phyloP scores from a whole-genome alignment of 2,329 filamentous ascomycete species.

The Lachnum nothofagi region DNA sequence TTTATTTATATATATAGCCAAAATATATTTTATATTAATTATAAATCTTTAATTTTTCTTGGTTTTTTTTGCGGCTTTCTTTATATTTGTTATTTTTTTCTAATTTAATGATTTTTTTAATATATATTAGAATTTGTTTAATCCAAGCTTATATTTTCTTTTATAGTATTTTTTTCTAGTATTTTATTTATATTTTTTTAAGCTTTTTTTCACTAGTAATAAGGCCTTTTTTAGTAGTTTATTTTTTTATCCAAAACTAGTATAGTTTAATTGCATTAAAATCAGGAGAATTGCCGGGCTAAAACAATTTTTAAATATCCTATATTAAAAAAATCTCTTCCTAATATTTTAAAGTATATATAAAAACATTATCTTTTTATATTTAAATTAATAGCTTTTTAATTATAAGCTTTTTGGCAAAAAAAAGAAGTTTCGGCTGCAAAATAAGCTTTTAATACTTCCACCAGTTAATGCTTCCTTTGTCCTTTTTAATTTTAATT shows the following conservation, averaged over 20 bases:
- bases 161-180: too few species aligned
- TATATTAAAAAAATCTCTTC: background rate
- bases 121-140: background rate
- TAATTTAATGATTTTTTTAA: background rate
- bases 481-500: background rate
- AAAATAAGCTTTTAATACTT: conserved; percentile 5
- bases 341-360: background rate
- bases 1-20: too few species aligned
- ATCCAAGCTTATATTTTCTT: conserved; percentile 18
- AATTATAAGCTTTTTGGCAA: background rate
- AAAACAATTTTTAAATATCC: background rate
- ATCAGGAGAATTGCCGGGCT: conserved; percentile 21
- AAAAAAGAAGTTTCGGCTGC: background rate
- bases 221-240: conserved; percentile 14
- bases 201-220: conserved; percentile 9
- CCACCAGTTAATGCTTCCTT: conserved; percentile 3
- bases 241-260: conserved; percentile 22
- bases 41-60: background rate
- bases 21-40: too few species aligned
- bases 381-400: background rate
- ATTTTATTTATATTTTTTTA: conserved; percentile 11
- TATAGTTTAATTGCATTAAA: conserved; percentile 23
- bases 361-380: background rate
- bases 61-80: background rate
- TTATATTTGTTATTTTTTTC: background rate